Evolutionary conservation across 257 asterid genomes (phyloP).

Genomic region (Solanum clarkiae): DNA sequence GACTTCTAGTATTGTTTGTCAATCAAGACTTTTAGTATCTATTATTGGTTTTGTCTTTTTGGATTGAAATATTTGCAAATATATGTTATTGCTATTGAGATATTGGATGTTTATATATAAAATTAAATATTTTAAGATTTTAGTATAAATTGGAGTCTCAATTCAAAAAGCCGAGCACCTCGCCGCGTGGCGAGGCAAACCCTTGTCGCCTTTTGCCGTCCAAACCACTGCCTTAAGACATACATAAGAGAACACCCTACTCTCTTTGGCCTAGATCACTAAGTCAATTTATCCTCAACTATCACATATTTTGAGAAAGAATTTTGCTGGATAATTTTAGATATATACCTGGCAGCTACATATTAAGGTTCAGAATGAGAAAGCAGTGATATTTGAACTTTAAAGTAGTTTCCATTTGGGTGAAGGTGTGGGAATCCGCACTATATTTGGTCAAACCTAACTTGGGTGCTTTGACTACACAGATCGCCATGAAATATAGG

Average conservation of each 20-base stretch:
- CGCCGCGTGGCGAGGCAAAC: too few species aligned
- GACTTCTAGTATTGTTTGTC: too few species aligned
- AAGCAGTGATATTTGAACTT: neutral
- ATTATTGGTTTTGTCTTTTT: too few species aligned
- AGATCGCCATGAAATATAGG: neutral
- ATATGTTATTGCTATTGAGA: too few species aligned
- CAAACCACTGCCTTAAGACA: too few species aligned
- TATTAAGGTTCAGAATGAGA: neutral
- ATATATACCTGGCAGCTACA: neutral
- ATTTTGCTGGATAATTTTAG: neutral
- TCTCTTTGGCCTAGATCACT: neutral
- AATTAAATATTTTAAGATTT: too few species aligned
- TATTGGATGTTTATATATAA: too few species aligned
- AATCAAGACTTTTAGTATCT: too few species aligned
- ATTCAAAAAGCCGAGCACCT: too few species aligned
- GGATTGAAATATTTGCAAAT: too few species aligned
- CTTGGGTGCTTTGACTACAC: neutral
- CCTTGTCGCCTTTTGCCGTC: too few species aligned
- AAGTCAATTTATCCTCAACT: neutral
- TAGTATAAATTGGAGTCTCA: too few species aligned
- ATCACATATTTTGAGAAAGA: neutral
- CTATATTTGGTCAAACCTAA: neutral
- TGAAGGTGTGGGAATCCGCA: neutral
- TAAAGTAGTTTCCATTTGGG: neutral
- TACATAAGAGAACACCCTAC: neutral